Evolutionary conservation across 441 rosid genomes (phyloP), one percentile per base, ranked within the genome.

Genomic region (Pelargonium cotyledonis): DNA sequence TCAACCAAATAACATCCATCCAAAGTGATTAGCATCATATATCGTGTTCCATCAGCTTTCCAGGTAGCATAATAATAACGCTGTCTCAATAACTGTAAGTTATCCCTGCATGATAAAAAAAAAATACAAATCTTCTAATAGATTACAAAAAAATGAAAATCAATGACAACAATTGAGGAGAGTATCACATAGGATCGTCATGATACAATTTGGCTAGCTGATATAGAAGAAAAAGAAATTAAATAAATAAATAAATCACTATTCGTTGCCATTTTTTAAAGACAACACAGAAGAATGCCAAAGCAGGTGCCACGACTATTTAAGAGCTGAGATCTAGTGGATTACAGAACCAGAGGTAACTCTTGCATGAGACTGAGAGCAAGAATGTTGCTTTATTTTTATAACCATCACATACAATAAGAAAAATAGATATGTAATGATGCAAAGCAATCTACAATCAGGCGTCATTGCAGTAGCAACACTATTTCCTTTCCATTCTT

Each of bases 11-110:
- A 95, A 60, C 99, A 95, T 10, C 98, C 99, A 81, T 92, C 98
- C 40, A 82, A 63, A 69, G 88, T 92, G 70, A 95, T 85, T 63
- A 95, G 83, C 99, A 95, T 89, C 99, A 95, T 88, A 73, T 95
- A 95, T 70, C 99, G 85, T 6, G 98, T 95, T 76, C 99, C 99
- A 80, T 92, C 99, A 68, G 99, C 99, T 80, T 95, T 95, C 99
- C 99, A 95, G 8, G 99, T 95, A 69, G 99, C 99, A 81, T 89
- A 92, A 76, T 95, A 95, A 79, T 95, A 95, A 1, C 97, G 86
- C 78, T 95, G 99, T 80, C 99, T 89, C 76, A 95, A 77, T 65
- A 92, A 83, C 80, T 92, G 97, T 71, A 95, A 82, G 74, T 92
- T 95, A 1, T 92, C 98, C 78, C 99, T 95, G 90, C 75, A 79